phyloP scores from a whole-genome alignment of 2,329 filamentous ascomycete species.

The Botrytis medusae region DNA sequence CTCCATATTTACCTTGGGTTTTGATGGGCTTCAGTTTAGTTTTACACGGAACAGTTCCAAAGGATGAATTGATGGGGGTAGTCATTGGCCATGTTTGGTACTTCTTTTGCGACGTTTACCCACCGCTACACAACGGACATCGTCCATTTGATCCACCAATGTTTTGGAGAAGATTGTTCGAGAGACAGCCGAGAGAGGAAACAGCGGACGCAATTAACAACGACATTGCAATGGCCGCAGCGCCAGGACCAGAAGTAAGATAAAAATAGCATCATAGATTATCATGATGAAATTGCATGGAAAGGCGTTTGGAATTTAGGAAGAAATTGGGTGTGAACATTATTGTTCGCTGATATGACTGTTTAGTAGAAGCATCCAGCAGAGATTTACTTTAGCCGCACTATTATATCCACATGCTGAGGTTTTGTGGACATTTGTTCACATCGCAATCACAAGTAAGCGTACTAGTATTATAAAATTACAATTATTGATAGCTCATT shows the following conservation, averaged over 20 bases:
- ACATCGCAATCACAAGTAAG: neutral
- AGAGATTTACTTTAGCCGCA: neutral
- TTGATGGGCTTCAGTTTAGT: conserved; percentile 88
- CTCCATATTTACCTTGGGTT: conserved; percentile 94
- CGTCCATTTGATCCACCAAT: conserved; percentile 83
- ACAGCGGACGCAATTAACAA: conserved; percentile 58
- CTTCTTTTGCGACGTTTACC: conserved; percentile 96
- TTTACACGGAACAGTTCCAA: conserved; percentile 85
- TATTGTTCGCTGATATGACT: neutral
- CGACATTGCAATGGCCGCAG: conserved; percentile 59
- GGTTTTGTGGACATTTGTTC: neutral
- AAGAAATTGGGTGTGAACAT: neutral
- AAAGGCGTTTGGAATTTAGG: conserved; percentile 21
- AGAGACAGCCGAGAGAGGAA: conserved; percentile 53
- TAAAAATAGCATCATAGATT: conserved; percentile 26
- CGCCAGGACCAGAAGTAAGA: conserved; percentile 43
- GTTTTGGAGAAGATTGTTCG: conserved; percentile 89
- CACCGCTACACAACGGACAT: conserved; percentile 80
- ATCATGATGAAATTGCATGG: conserved; percentile 14
- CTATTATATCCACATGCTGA: neutral
- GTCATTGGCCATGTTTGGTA: conserved; percentile 97
- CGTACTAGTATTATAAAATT: neutral
- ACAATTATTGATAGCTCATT: neutral
- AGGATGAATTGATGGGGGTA: conserved; percentile 94
- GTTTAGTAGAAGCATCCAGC: neutral